Conservation (phyloP, 352 stramenopile genomes). For the Bremia lactucae region DNA sequence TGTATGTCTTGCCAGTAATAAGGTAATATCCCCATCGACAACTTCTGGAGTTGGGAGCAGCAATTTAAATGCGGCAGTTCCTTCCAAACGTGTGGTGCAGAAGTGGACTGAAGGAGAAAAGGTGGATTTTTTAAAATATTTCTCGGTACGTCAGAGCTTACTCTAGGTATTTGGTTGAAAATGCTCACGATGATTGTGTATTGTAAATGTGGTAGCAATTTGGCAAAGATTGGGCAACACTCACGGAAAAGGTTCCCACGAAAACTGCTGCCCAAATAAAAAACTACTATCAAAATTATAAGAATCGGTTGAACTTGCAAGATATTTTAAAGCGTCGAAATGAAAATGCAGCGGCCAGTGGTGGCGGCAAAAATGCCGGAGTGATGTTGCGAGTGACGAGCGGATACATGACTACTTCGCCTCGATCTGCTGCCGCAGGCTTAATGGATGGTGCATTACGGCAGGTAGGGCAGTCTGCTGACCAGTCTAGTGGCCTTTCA, state of each 20-base stretch:
- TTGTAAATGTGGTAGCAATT: conserved; percentile 38
- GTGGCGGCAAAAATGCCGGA: conserved; percentile 5
- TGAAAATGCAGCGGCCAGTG: conserved; percentile 30
- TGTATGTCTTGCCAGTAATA: conserved; percentile 6
- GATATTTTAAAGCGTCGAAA: conserved; percentile 79
- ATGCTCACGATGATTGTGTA: conserved; percentile 3
- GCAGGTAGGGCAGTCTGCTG: conserved; percentile 12
- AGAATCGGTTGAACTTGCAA: conserved; percentile 83
- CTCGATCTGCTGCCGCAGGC: conserved; percentile 24
- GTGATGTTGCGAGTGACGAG: conserved; percentile 2
- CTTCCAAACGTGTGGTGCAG: conserved; percentile 73
- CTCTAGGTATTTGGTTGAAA: background rate
- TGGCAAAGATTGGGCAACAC: conserved; percentile 82
- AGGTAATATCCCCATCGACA: conserved; percentile 11
- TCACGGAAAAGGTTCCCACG: conserved; percentile 81
- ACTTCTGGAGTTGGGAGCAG: conserved; percentile 8
- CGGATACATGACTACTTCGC: conserved; percentile 14
- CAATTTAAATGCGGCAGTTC: conserved; percentile 11
- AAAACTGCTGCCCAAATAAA: conserved; percentile 88
- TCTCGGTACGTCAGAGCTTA: conserved; percentile 69
- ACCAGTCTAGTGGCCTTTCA: conserved; percentile 9
- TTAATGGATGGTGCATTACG: conserved; percentile 24
- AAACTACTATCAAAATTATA: conserved; percentile 92
- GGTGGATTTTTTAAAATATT: conserved; percentile 80
- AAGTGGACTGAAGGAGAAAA: conserved; percentile 88